Conservation (phyloP, 2,329 filamentous ascomycete species). For the Mollisia scopiformis region DNA sequence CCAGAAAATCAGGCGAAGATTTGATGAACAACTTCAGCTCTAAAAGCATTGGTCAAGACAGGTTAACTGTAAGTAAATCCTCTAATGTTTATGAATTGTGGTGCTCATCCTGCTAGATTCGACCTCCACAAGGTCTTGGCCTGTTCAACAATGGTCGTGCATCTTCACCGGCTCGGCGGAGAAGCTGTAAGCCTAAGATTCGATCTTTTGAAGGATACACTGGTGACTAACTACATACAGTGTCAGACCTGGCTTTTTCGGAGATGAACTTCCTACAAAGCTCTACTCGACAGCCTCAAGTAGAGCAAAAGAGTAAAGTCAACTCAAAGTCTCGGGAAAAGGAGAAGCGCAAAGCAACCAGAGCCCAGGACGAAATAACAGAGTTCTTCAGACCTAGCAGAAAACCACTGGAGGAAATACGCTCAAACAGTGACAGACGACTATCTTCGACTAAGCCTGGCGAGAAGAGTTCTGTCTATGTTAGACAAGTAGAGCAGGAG, state of each 20-base stretch:
- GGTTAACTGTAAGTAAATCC: slow-evolving; percentile 50
- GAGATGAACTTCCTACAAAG: slow-evolving; percentile 50
- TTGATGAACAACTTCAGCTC: slow-evolving; percentile 61
- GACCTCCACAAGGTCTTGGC: slow-evolving; percentile 42
- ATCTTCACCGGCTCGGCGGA: slow-evolving; percentile 38
- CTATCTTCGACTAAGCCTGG: slow-evolving; percentile 2
- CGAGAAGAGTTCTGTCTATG: slow-evolving; percentile 1
- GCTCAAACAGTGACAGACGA: slow-evolving; percentile 5
- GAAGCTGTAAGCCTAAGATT: slow-evolving; percentile 40
- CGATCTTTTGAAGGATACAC: not conserved
- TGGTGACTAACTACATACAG: slow-evolving; percentile 37
- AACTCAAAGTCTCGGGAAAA: slow-evolving; percentile 31
- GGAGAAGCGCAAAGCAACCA: slow-evolving; percentile 23
- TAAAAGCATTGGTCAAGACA: slow-evolving; percentile 51
- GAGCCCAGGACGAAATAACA: slow-evolving; percentile 32
- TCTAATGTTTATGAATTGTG: not conserved
- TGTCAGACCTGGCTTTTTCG: slow-evolving; percentile 56
- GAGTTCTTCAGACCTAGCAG: slow-evolving; percentile 31
- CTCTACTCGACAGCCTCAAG: slow-evolving; percentile 24
- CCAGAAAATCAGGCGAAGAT: slow-evolving; percentile 40
- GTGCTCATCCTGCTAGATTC: slow-evolving; percentile 36
- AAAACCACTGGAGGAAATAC: slow-evolving; percentile 17
- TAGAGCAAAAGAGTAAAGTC: slow-evolving; percentile 31
- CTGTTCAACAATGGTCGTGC: slow-evolving; percentile 49
- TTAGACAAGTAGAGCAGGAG: slow-evolving; percentile 10